phyloP scores from a whole-genome alignment of 2,329 filamentous ascomycete species.

The Elsinoe arachidis region DNA sequence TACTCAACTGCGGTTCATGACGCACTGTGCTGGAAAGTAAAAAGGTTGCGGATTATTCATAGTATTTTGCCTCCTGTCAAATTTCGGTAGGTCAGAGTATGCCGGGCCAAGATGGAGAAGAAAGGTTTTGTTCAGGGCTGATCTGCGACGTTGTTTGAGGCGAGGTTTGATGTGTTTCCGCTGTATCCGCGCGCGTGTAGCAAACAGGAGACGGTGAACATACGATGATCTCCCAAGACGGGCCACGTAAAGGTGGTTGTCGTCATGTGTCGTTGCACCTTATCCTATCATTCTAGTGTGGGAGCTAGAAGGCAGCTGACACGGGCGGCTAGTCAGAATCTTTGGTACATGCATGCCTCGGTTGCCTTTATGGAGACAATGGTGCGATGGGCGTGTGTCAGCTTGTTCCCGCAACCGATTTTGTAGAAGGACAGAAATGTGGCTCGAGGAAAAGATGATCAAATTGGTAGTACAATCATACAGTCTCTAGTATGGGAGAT shows the following conservation, averaged over 20 bases:
- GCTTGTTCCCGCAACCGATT: background rate
- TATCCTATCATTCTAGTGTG: background rate
- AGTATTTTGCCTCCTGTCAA: slow-evolving; percentile 6
- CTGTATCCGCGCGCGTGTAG: background rate
- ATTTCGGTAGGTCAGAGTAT: background rate
- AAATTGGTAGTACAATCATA: background rate
- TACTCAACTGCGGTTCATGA: background rate
- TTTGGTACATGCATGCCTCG: background rate
- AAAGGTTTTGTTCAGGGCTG: background rate
- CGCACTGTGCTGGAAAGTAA: background rate
- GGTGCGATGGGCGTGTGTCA: background rate
- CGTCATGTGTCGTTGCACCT: background rate
- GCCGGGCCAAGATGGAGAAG: no score
- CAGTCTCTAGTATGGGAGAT: background rate
- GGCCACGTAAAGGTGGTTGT: background rate
- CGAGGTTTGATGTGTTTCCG: background rate
- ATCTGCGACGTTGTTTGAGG: background rate
- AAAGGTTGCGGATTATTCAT: background rate
- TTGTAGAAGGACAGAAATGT: background rate
- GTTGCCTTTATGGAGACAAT: background rate
- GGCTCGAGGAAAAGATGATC: no score
- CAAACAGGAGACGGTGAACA: background rate
- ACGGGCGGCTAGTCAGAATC: background rate
- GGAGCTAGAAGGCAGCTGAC: background rate
- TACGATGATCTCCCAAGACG: background rate